Conservation (phyloP, 1,284 basidiomycete genomes). For the Pisolithus thermaeus region DNA sequence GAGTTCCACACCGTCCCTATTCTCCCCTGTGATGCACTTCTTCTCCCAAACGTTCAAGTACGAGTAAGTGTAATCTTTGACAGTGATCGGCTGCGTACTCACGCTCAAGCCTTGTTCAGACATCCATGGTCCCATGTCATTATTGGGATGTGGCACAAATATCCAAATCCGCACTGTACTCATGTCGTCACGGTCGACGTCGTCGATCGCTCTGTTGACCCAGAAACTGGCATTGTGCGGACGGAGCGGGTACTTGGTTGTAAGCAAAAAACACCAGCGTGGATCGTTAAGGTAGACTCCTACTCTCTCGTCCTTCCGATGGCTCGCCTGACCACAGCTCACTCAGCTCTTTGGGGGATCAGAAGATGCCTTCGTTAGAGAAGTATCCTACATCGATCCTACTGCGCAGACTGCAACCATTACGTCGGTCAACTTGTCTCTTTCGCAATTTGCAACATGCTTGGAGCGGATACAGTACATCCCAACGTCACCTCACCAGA, state of each 20-base stretch:
- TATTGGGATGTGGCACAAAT: constrained; percentile 91
- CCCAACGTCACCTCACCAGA: constrained; percentile 55
- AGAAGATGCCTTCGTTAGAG: constrained; percentile 90
- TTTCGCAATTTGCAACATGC: constrained; percentile 86
- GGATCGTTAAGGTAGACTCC: constrained; percentile 74
- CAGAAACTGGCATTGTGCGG: constrained; percentile 79
- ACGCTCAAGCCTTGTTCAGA: constrained; percentile 38
- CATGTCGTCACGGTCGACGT: constrained; percentile 93
- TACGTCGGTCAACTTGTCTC: constrained; percentile 83
- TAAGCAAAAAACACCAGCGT: constrained; percentile 77
- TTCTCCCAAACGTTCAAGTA: constrained; percentile 71
- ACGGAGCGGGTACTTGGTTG: constrained; percentile 83
- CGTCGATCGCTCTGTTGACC: constrained; percentile 77
- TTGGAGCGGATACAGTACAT: constrained; percentile 86
- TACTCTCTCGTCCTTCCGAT: not conserved
- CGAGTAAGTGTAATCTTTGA: constrained; percentile 43
- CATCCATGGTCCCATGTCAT: constrained; percentile 85
- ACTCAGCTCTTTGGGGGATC: constrained; percentile 78
- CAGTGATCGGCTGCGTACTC: constrained; percentile 10
- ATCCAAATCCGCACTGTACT: constrained; percentile 89
- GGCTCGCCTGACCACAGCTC: constrained; percentile 5
- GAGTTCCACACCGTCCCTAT: not conserved
- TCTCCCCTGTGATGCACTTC: constrained; percentile 53
- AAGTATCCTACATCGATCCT: constrained; percentile 90
- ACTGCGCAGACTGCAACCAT: constrained; percentile 73